Percentiles rank a stretch among this genome's conserved stretches.
Evolutionary conservation across 106 monocot species (phyloP).

Genomic region (Alisma plantagoaquatica): DNA sequence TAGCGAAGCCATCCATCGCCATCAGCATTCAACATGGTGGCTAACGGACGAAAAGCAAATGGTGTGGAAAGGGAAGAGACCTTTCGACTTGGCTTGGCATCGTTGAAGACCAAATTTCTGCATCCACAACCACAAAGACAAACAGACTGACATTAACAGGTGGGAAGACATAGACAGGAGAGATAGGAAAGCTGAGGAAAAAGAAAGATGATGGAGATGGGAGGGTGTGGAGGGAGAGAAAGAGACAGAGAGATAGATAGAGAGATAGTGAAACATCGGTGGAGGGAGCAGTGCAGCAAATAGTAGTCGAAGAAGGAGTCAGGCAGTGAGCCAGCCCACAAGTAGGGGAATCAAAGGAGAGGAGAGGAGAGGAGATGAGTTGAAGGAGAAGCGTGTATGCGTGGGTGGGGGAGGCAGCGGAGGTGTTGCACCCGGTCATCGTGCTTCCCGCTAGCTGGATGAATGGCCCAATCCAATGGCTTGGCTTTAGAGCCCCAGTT

Average conservation of each 20-base stretch:
- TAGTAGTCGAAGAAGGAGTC: no score
- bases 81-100: no score
- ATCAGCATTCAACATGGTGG: no score
- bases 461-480: background rate
- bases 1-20: no score
- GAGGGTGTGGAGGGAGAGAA: slow-evolving; percentile 2
- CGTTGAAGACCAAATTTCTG: no score
- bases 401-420: no score
- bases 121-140: no score
- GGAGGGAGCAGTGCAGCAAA: no score
- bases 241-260: slow-evolving; percentile 1
- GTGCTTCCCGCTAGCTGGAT: slow-evolving; percentile 6
- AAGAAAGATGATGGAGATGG: no score
- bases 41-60: no score
- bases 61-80: no score
- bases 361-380: background rate
- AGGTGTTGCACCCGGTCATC: background rate
- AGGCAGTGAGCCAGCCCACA: background rate
- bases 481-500: slow-evolving; percentile 3
- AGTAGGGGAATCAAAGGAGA: background rate
- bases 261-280: background rate
- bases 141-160: slow-evolving; percentile 9
- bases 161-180: background rate
- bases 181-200: background rate
- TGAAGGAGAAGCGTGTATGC: no score